Evolutionary conservation across 106 monocot genomes (phyloP), one percentile per base, ranked within the genome.

Genomic region (Gastrodia elata): DNA sequence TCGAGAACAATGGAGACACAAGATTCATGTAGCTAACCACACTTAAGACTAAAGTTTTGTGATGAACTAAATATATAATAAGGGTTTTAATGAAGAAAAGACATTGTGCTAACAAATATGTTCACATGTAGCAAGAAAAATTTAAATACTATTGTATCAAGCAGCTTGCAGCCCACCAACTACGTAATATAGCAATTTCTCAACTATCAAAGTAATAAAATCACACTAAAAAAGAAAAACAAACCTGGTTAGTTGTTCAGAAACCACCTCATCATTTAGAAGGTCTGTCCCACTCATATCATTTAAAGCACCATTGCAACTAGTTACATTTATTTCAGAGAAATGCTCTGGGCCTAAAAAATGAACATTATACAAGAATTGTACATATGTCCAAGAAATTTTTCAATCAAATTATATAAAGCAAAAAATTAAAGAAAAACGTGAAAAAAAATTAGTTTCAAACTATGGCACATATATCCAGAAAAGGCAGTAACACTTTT

Each of bases 231-330:
- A 71, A 5, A 42, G 43, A 69, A 55, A 14, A 38, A 43, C 73
- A 70, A 26, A 90, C 90, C 90, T 90, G 57, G 90, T 90, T 71
- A 90, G 90, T 76, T 90, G 90, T 76, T 90, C 90, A 16, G 87
- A 90, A 2, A 90, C 87, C 34, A 90, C 82, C 76, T 90, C 90
- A 87, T 90, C 90, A 42, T 82, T 65, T 59, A 90, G 44, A 74
- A 89, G 70, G n/a, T 84, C 84, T 49, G 72, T 80, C 72, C 39
- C 56, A 65, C 58, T 37, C 65, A 87, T 65, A 78, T 65, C 71
- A 64, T 68, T 70, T 8, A n/a, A n/a, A 73, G 14, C 22, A 78
- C 22, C 64, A 74, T 71, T 43, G 52, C 15, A 64, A 22, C 72
- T 38, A 4, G 25, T 61, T 56, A 28, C 57, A 28, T 58, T 73